Evolutionary conservation across 495 filamentous ascomycete genomes (phyloP).

Genomic region (Melanomma pulvis-pyrius): DNA sequence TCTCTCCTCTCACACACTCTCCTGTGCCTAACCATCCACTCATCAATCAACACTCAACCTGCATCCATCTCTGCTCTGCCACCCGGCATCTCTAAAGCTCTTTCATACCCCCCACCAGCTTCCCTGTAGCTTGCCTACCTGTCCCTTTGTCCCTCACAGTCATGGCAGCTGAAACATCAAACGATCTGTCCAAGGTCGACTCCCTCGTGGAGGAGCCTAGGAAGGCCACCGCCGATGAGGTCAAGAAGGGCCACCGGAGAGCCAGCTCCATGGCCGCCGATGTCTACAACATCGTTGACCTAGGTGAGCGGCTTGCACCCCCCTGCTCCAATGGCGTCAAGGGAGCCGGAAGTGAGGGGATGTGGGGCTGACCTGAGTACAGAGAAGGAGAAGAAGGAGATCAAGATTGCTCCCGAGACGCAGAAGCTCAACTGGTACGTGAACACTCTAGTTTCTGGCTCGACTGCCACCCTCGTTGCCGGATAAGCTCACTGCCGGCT

Average conservation of each 20-base stretch:
- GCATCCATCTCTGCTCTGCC: constrained; percentile 9
- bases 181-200: constrained; percentile 76
- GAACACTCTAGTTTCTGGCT: constrained; percentile 8
- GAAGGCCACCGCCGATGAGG: constrained; percentile 52
- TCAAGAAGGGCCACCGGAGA: constrained; percentile 63
- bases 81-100: background rate
- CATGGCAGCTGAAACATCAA: constrained; percentile 60
- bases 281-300: constrained; percentile 80
- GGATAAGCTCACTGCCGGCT: constrained; percentile 1
- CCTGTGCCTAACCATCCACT: background rate
- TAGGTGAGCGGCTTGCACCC: constrained; percentile 61
- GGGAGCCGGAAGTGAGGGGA: background rate
- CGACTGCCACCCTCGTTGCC: background rate
- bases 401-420: constrained; percentile 83
- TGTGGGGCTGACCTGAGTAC: constrained; percentile 38
- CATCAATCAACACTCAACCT: background rate
- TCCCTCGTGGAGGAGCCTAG: constrained; percentile 78
- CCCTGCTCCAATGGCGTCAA: constrained; percentile 14
- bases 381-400: constrained; percentile 75
- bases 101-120: background rate
- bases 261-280: constrained; percentile 67
- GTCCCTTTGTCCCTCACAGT: constrained; percentile 25
- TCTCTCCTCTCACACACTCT: constrained; percentile 27
- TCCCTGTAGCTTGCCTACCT: constrained; percentile 1
- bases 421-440: constrained; percentile 88